phyloP scores from a whole-genome alignment of 2,329 filamentous ascomycete species.

The Dichotomopilus funicola region DNA sequence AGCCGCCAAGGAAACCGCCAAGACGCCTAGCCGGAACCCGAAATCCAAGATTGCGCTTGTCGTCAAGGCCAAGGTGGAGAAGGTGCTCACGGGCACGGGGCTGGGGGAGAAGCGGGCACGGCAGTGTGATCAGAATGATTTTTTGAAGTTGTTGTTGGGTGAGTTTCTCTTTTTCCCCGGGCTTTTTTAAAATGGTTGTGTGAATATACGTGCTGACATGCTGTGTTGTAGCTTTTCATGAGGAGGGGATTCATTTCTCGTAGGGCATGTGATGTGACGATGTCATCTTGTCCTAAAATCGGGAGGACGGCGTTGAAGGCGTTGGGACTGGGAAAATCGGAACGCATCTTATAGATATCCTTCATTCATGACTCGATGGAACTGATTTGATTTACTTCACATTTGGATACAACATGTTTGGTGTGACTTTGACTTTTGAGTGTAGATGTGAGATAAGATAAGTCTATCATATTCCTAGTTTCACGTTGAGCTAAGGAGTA shows the following conservation, averaged over 20 bases:
- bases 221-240: constrained; percentile 57
- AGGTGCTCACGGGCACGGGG: constrained; percentile 74
- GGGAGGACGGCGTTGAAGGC: constrained; percentile 10
- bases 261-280: constrained; percentile 32
- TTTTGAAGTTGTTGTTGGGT: constrained; percentile 57
- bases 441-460: background rate
- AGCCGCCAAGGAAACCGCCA: constrained; percentile 35
- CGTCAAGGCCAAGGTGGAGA: constrained; percentile 79
- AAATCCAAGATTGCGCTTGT: constrained; percentile 75
- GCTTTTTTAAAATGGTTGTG: too few species aligned
- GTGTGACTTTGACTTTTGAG: background rate
- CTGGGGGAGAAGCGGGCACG: constrained; percentile 75
- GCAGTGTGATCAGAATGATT: constrained; percentile 89
- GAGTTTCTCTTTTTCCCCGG: too few species aligned
- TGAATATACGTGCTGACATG: background rate
- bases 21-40: constrained; percentile 63
- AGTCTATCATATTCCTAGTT: background rate
- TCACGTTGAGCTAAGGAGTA: too few species aligned
- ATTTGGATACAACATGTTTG: background rate
- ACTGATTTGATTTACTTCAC: background rate
- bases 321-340: constrained; percentile 8
- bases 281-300: background rate
- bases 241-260: constrained; percentile 87
- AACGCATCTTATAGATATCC: background rate
- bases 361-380: background rate